These are phyloP conservation scores for Entophlyctis helioformis DNA, from an alignment of 192 early-diverging fungal species.

Conservation along the genomic window DNA sequence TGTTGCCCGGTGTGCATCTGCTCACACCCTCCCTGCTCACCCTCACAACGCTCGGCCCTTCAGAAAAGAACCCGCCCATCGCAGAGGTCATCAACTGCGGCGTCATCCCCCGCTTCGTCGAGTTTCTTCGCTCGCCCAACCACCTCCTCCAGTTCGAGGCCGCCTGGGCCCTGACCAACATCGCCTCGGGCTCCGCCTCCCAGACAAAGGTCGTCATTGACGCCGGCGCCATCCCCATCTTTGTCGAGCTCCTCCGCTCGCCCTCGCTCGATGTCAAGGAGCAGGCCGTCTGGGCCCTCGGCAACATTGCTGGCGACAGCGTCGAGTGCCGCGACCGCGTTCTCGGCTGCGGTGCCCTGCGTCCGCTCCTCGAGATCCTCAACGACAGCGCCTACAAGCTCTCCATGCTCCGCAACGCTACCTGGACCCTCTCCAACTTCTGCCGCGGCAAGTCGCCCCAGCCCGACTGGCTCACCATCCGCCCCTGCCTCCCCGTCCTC, in stretches of 20 bases:
- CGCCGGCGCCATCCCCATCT: constrained; percentile 82
- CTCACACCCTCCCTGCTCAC: too few species aligned
- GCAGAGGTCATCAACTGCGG: constrained; percentile 88
- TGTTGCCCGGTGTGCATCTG: too few species aligned
- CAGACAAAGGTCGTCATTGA: constrained; percentile 93
- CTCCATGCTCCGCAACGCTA: constrained; percentile 96
- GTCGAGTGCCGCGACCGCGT: constrained; percentile 85
- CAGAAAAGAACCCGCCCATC: constrained; percentile 94
- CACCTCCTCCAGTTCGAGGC: constrained; percentile 95
- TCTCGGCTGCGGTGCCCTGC: constrained; percentile 65
- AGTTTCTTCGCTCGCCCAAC: constrained; percentile 78
- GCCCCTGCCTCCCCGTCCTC: constrained; percentile 74
- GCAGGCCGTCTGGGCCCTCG: constrained; percentile 98
- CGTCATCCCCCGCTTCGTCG: constrained; percentile 89
- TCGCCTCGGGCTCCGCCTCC: constrained; percentile 87
- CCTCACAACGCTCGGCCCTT: too few species aligned
- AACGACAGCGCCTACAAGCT: constrained; percentile 78
- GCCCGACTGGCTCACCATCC: constrained; percentile 79
- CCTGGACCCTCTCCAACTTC: constrained; percentile 98
- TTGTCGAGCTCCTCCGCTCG: constrained; percentile 78
- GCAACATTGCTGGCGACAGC: constrained; percentile 98
- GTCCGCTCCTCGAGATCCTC: constrained; percentile 76
- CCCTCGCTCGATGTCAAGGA: constrained; percentile 81
- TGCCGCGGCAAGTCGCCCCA: constrained; percentile 97
- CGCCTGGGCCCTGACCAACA: constrained; percentile 98